A percentile compares a stretch with the other conserved stretches of the same genome.
phyloP scores from a whole-genome alignment of 2,329 filamentous ascomycete genomes.

The Aureobasidium uvarum region DNA sequence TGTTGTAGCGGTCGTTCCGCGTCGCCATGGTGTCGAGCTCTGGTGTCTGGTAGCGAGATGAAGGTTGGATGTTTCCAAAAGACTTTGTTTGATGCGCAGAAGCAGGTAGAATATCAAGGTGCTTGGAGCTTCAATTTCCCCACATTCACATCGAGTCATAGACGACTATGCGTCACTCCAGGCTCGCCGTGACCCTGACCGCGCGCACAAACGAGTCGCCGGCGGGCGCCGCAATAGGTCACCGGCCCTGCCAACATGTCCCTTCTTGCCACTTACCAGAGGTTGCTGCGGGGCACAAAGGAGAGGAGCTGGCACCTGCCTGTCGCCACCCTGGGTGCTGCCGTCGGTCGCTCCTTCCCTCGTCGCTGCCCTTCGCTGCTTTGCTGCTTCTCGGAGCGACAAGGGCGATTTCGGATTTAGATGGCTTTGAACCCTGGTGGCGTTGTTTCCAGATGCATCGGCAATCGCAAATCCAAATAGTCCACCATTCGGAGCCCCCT shows the following conservation, averaged over 20 bases:
- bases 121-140: conserved; percentile 6
- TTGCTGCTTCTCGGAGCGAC: not conserved
- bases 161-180: not conserved
- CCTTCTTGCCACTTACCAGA: not conserved
- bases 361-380: not conserved
- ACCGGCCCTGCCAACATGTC: not conserved
- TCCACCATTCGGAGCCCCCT: not conserved
- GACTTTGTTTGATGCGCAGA: not conserved
- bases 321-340: not conserved
- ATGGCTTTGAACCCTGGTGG: not conserved
- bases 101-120: conserved; percentile 7
- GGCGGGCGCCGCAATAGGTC: not conserved
- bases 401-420: not conserved
- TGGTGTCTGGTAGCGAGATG: no score
- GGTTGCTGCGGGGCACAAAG: not conserved
- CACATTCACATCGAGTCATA: conserved; percentile 13
- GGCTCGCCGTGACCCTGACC: conserved; percentile 1
- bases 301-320: not conserved
- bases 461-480: not conserved
- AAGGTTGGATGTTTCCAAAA: not conserved
- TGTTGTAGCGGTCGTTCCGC: conserved; percentile 39
- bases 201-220: not conserved
- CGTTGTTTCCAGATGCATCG: not conserved
- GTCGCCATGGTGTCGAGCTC: conserved; percentile 34
- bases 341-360: not conserved